These are phyloP conservation scores for rapeseed (Brassica napus) DNA, from an alignment of 345 rosid species.

Conservation along the genomic window DNA sequence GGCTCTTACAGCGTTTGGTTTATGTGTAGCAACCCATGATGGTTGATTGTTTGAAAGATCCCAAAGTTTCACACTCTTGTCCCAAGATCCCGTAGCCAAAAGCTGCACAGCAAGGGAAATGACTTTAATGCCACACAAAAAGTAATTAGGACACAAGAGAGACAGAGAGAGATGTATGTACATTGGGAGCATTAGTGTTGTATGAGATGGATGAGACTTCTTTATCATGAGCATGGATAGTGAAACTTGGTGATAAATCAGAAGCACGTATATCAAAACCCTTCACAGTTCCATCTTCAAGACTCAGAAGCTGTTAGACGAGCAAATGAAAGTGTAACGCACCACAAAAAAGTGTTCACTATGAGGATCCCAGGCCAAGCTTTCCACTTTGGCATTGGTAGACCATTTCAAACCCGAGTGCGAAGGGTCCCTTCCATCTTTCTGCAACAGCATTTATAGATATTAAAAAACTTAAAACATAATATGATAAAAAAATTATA, in stretches of 20 bases:
- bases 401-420: conserved; percentile 73
- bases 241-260: conserved; percentile 57
- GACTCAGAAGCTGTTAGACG: conserved; percentile 37
- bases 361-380: conserved; percentile 93
- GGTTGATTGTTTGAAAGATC: conserved; percentile 80
- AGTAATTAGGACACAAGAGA: neutral
- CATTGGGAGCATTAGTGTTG: conserved; percentile 52
- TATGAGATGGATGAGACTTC: conserved; percentile 70
- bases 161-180: conserved; percentile 19
- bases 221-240: conserved; percentile 58
- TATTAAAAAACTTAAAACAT: no score
- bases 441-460: conserved; percentile 44
- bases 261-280: conserved; percentile 63
- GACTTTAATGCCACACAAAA: neutral
- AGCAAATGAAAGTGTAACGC: conserved; percentile 22
- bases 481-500: no score
- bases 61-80: conserved; percentile 70
- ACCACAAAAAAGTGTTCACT: conserved; percentile 77
- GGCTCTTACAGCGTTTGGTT: conserved; percentile 61
- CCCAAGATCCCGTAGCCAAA: conserved; percentile 53
- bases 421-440: conserved; percentile 68
- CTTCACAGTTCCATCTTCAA: conserved; percentile 77
- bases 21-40: conserved; percentile 58
- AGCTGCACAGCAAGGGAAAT: conserved; percentile 37
- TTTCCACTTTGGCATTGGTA: conserved; percentile 61